phyloP scores from a whole-genome alignment of 768 basidiomycete species.

The Exidia glandulosa region DNA sequence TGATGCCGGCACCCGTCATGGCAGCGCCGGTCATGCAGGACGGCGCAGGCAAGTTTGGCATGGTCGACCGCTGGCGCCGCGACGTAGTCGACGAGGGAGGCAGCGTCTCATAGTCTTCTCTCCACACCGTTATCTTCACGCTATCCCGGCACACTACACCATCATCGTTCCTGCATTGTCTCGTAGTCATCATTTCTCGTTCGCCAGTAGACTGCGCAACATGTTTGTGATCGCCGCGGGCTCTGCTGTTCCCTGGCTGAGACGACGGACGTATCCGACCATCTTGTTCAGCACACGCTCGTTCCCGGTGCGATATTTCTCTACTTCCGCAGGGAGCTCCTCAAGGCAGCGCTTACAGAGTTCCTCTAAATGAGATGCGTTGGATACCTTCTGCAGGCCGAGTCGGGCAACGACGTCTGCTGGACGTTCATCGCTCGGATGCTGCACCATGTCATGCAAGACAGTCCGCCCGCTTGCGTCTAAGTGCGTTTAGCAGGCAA shows the following conservation, averaged over 20 bases:
- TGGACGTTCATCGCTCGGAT: constrained; percentile 46
- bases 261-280: constrained; percentile 77
- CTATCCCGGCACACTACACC: too few species aligned
- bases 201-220: constrained; percentile 35
- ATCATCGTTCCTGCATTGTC: not conserved
- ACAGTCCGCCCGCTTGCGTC: constrained; percentile 40
- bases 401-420: constrained; percentile 32
- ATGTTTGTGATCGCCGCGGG: constrained; percentile 44
- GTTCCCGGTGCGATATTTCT: constrained; percentile 56
- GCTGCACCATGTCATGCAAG: constrained; percentile 67
- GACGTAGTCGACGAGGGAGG: not conserved
- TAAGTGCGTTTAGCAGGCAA: constrained; percentile 5
- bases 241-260: constrained; percentile 68
- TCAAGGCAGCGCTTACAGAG: constrained; percentile 58
- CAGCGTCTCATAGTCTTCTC: not conserved
- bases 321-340: constrained; percentile 54
- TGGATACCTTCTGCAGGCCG: constrained; percentile 21
- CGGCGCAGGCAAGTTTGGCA: not conserved
- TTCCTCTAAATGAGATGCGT: constrained; percentile 27
- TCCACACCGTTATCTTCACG: not conserved
- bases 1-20: not conserved
- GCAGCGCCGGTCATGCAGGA: not conserved
- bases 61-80: not conserved
- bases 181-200: not conserved
- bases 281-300: constrained; percentile 71